Percentiles rank a stretch among this genome's conserved stretches.
Evolutionary conservation across 768 basidiomycete species (phyloP).

Genomic region (Xerocomus brunneocitrinus): DNA sequence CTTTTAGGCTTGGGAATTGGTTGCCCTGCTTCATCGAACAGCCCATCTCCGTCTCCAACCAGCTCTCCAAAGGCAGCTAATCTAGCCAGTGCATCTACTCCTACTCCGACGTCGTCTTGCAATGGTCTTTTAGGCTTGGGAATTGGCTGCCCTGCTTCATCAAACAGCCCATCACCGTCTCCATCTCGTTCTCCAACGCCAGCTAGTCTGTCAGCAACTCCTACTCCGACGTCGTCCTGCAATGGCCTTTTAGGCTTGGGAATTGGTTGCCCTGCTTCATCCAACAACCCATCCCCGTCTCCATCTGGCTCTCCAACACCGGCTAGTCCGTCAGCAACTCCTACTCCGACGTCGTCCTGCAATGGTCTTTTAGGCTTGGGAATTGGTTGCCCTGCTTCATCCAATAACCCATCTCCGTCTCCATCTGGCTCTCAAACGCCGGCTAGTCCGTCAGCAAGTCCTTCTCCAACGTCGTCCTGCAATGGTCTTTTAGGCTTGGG

Average conservation of each 20-base stretch:
- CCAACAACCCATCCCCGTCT: too few relatives aligned
- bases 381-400: too few relatives aligned
- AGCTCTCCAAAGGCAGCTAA: background rate
- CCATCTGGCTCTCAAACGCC: too few relatives aligned
- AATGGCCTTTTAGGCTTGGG: too few relatives aligned
- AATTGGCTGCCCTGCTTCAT: constrained; percentile 1
- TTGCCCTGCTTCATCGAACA: background rate
- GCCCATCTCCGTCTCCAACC: background rate
- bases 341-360: too few relatives aligned
- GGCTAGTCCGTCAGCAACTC: too few relatives aligned
- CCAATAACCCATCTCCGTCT: too few relatives aligned
- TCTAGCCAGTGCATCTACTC: background rate
- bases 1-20: constrained; percentile 10
- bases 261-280: too few relatives aligned
- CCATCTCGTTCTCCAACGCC: background rate
- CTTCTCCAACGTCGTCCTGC: background rate
- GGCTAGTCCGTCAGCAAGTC: too few relatives aligned
- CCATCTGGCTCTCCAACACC: too few relatives aligned
- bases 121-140: constrained; percentile 5
- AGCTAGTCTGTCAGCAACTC: background rate
- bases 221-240: background rate
- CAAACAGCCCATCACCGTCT: background rate
- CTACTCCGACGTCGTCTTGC: constrained; percentile 1
- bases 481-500: too few relatives aligned
- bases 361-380: too few relatives aligned